These are phyloP conservation scores for Neurospora discreta DNA, from an alignment of 495 filamentous ascomycete genomes.

Conservation along the genomic window DNA sequence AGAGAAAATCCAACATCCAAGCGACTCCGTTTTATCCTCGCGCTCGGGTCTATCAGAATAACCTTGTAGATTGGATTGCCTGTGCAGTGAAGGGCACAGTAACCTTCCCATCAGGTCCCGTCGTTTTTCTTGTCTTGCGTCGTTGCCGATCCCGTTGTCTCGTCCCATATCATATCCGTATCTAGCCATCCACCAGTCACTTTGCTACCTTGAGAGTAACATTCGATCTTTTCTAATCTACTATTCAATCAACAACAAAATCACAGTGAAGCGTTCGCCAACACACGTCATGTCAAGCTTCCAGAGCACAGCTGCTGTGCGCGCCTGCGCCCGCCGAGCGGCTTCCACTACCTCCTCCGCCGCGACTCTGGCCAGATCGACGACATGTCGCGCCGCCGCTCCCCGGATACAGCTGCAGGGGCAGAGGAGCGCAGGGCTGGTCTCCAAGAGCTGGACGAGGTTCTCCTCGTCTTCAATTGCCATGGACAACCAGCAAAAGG, in stretches of 20 bases:
- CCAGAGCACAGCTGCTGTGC: conserved; percentile 10
- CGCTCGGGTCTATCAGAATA: not conserved
- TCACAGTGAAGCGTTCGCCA: not conserved
- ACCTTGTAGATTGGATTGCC: not conserved
- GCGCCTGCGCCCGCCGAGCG: conserved; percentile 9
- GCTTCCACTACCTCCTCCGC: conserved; percentile 3
- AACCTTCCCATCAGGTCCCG: not conserved
- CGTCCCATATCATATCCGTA: not conserved
- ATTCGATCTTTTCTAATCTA: not conserved
- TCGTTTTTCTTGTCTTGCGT: not conserved
- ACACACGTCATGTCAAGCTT: conserved; percentile 16
- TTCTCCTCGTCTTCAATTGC: conserved; percentile 39
- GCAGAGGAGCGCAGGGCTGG: not conserved
- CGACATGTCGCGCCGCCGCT: not conserved
- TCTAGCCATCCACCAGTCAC: not conserved
- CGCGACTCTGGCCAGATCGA: conserved; percentile 3
- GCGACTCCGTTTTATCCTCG: not conserved
- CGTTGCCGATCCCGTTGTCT: not conserved
- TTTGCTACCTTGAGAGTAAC: not conserved
- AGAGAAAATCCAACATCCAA: not conserved
- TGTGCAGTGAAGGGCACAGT: not conserved
- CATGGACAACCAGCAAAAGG: conserved; percentile 55
- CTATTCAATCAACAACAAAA: not conserved
- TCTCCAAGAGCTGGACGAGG: conserved; percentile 4
- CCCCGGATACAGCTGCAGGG: conserved; percentile 1